Conservation (phyloP, 2,329 filamentous ascomycete species). For the Trichoderma sp. region DNA sequence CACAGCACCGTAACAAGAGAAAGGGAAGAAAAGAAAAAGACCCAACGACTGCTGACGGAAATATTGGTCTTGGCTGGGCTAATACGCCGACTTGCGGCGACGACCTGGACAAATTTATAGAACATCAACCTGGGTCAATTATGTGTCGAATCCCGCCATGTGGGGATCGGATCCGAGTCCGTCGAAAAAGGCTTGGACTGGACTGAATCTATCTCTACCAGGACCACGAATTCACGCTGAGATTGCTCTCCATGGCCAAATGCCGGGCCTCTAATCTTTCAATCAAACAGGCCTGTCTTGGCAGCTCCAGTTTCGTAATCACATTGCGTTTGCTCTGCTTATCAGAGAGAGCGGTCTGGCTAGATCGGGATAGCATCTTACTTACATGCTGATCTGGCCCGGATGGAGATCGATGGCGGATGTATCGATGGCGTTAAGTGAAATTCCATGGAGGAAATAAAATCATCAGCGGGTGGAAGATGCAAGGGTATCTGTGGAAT, state of each 20-base stretch:
- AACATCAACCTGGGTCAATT: neutral
- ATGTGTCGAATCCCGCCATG: neutral
- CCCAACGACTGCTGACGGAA: neutral
- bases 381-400: neutral
- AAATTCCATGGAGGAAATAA: neutral
- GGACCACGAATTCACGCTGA: neutral
- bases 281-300: neutral
- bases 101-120: neutral
- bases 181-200: neutral
- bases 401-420: neutral
- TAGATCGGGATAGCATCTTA: neutral
- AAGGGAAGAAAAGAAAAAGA: neutral
- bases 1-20: neutral
- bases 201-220: neutral
- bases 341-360: neutral
- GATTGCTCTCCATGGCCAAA: neutral
- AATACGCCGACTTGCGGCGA: neutral
- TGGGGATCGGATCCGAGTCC: neutral
- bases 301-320: neutral
- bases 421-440: neutral
- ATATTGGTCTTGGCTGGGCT: neutral
- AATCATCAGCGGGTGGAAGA: neutral
- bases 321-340: neutral
- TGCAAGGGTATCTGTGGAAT: neutral
- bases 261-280: neutral